Conservation (phyloP, 169 alveolate species). For the Eimeria falciformis region DNA sequence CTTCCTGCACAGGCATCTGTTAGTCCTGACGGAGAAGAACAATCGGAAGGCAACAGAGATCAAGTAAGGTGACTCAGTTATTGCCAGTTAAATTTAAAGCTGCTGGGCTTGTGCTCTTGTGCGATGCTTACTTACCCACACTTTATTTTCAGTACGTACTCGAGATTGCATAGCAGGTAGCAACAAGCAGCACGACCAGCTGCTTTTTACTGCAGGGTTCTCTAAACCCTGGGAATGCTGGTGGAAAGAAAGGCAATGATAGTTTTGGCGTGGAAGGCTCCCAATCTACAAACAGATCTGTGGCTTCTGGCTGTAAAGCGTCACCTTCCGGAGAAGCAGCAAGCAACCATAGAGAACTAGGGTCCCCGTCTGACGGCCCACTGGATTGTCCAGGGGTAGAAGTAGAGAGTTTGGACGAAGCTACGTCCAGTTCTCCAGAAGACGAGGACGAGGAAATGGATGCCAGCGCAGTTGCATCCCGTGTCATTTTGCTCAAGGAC, state of each 20-base stretch:
- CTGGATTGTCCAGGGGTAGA: constrained; percentile 23
- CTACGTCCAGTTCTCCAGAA: too few species aligned
- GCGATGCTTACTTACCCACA: too few species aligned
- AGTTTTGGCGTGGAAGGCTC: background rate
- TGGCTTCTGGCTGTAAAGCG: background rate
- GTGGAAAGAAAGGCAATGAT: background rate
- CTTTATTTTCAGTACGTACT: too few species aligned
- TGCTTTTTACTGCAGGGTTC: background rate
- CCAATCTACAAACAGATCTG: background rate
- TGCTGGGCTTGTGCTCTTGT: too few species aligned
- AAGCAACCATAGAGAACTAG: constrained; percentile 38
- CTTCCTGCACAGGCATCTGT: too few species aligned
- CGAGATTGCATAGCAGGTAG: too few species aligned
- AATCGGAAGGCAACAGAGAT: constrained; percentile 78
- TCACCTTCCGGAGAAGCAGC: constrained; percentile 23
- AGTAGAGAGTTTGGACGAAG: background rate
- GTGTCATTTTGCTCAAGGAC: constrained; percentile 90
- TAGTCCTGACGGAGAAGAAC: too few species aligned
- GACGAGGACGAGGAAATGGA: constrained; percentile 47
- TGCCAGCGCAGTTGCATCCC: constrained; percentile 56
- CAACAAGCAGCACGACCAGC: background rate
- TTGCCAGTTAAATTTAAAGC: too few species aligned
- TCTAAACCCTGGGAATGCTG: background rate
- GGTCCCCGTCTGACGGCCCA: background rate
- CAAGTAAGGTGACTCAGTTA: constrained; percentile 79